Evolutionary conservation across 768 basidiomycete genomes (phyloP), one percentile per base, ranked within the genome.

Genomic region (Mycena epipterygia): DNA sequence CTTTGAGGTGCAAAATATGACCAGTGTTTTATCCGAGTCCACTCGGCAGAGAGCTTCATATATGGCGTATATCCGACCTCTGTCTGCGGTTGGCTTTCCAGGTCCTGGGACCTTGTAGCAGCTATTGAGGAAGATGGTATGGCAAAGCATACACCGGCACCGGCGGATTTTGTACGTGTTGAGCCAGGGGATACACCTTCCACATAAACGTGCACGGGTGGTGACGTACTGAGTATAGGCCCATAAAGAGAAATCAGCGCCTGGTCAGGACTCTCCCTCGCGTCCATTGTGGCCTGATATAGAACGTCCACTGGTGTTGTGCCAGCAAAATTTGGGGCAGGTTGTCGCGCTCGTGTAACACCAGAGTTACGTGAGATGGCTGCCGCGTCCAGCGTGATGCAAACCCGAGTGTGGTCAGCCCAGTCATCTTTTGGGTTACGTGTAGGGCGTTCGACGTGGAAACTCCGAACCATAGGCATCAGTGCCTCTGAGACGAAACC

Each of bases 1-100:
- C 27, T 61, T 61, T 11, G 42, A 61, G 39, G 39, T 61, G 42
- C 59, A 61, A 39, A 25, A 62, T n/a, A 62, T 48, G 8, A 62
- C 29, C 27, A 30, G n/a, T n/a, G 14, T 5, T 17, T n/a, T 5
- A 37, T 42, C 58, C 5, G 8, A 2, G 39, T 8, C n/a, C 11
- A 14, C 11, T 13, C 25, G 17, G 23, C 32, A 5, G 6, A 37
- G 7, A 60, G 58, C 7, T 37, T 41, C n/a, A 21, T 25, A n/a
- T 17, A 60, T 60, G 14, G 58, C 58, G n/a, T 25, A 60, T 25
- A 44, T n/a, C 9, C 58, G 35, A 3, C 5, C 58, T 5, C 75
- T 2, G 16, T 63, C 46, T 3, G 32, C 46, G 6, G 61, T 44
- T n/a, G 9, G 5, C 5, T 9, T 17, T 17, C 19, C 5, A 9